Evolutionary conservation across 169 alveolate genomes (phyloP).

Genomic region (Cardiosporidium cionae): DNA sequence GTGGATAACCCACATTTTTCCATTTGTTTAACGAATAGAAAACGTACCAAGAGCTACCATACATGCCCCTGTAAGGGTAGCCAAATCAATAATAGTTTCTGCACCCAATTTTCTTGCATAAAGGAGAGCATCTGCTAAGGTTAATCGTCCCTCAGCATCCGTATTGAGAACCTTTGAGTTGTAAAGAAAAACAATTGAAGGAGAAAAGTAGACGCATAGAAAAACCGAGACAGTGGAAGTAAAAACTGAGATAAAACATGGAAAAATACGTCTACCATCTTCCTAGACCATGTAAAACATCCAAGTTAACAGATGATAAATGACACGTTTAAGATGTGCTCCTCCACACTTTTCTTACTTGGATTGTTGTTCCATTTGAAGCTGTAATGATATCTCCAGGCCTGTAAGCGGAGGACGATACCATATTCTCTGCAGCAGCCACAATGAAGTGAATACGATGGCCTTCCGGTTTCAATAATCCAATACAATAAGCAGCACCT

Average conservation of each 20-base stretch:
- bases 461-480: constrained; percentile 58
- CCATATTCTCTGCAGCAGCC: constrained; percentile 84
- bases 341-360: too few relatives aligned
- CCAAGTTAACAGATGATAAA: too few relatives aligned
- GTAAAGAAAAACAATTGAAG: too few relatives aligned
- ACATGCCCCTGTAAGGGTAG: constrained; percentile 92
- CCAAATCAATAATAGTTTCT: constrained; percentile 77
- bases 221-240: too few relatives aligned
- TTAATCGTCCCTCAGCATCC: constrained; percentile 96
- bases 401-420: constrained; percentile 72
- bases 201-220: too few relatives aligned
- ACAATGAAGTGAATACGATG: constrained; percentile 73
- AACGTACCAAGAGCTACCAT: constrained; percentile 70
- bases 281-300: too few relatives aligned
- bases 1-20: too few relatives aligned
- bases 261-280: too few relatives aligned
- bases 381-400: constrained; percentile 87
- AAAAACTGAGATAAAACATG: too few relatives aligned
- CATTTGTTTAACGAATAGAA: too few relatives aligned
- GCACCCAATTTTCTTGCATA: constrained; percentile 74
- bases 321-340: too few relatives aligned
- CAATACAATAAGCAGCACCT: constrained; percentile 73
- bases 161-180: constrained; percentile 55
- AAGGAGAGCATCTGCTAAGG: constrained; percentile 89
- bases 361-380: constrained; percentile 73